Evolutionary conservation across 2,329 filamentous ascomycete species (phyloP).

Genomic region (Aureobasidium sp.): DNA sequence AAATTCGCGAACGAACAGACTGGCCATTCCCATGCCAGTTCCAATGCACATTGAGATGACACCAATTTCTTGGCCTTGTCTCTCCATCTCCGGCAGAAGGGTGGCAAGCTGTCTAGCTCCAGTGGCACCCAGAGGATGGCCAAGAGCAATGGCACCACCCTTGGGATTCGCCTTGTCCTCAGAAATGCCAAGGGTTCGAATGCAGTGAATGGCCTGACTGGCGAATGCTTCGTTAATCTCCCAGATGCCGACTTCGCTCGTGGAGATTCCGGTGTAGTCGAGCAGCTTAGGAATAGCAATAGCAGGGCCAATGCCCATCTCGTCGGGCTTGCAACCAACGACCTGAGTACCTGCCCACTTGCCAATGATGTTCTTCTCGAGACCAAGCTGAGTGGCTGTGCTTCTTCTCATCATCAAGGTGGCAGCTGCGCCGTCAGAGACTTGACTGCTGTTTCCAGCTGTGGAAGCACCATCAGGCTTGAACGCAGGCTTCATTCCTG

Average conservation of each 20-base stretch:
- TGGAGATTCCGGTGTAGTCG: conserved; percentile 57
- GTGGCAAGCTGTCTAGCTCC: conserved; percentile 75
- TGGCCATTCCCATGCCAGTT: conserved; percentile 47
- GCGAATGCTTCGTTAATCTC: conserved; percentile 85
- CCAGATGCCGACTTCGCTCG: conserved; percentile 71
- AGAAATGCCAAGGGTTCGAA: conserved; percentile 62
- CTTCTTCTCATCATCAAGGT: conserved; percentile 77
- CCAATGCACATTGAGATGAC: conserved; percentile 81
- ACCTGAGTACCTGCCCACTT: conserved; percentile 74
- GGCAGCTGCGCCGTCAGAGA: conserved; percentile 82
- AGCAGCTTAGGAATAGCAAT: conserved; percentile 79
- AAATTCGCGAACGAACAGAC: conserved; percentile 43
- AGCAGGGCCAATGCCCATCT: conserved; percentile 90
- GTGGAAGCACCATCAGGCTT: conserved; percentile 66
- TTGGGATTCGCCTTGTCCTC: conserved; percentile 76
- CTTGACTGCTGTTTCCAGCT: conserved; percentile 78
- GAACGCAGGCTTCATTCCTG: conserved; percentile 80
- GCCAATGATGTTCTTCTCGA: conserved; percentile 63
- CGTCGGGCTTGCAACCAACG: conserved; percentile 74
- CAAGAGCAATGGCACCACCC: conserved; percentile 88
- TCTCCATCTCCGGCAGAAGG: conserved; percentile 60
- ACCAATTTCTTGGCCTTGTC: conserved; percentile 64
- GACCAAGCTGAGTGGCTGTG: conserved; percentile 66
- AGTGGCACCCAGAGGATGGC: conserved; percentile 84
- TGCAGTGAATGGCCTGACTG: conserved; percentile 59